These are phyloP conservation scores for Glycine latifolia DNA, from an alignment of 306 rosid species.

Conservation along the genomic window DNA sequence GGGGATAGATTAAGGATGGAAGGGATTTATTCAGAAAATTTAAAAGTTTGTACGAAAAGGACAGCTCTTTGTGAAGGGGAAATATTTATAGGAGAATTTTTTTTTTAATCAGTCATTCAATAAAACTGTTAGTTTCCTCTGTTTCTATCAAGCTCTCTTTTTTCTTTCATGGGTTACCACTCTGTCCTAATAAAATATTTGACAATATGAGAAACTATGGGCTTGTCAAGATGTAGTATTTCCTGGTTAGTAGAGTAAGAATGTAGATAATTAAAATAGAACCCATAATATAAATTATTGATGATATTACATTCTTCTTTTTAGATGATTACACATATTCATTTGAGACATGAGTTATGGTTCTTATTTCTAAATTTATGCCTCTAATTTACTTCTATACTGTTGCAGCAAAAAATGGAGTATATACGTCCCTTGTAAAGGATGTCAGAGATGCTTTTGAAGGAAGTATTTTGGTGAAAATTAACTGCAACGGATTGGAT, in stretches of 20 bases:
- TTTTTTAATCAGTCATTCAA: too few relatives aligned
- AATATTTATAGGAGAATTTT: too few relatives aligned
- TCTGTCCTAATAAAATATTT: neutral
- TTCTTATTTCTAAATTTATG: slow-evolving; percentile 22
- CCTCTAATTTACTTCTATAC: slow-evolving; percentile 43
- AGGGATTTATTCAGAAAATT: too few relatives aligned
- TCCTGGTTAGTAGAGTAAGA: too few relatives aligned
- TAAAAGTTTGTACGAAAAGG: neutral
- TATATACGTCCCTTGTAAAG: slow-evolving; percentile 73
- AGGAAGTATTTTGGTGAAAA: slow-evolving; percentile 83
- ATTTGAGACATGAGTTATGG: slow-evolving; percentile 1
- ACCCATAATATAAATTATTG: too few relatives aligned
- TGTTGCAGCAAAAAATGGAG: slow-evolving; percentile 89
- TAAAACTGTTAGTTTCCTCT: too few relatives aligned
- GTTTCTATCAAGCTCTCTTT: too few relatives aligned
- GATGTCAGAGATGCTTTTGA: slow-evolving; percentile 91
- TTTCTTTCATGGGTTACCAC: too few relatives aligned
- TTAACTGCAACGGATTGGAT: slow-evolving; percentile 89
- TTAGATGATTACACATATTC: slow-evolving; percentile 19
- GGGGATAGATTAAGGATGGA: too few relatives aligned
- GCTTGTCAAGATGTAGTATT: too few relatives aligned
- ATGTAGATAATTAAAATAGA: too few relatives aligned
- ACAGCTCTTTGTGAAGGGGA: neutral
- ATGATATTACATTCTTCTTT: neutral
- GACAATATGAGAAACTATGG: too few relatives aligned